Evolutionary conservation across 2,329 filamentous ascomycete species (phyloP).

Genomic region (Sarocladium kiliense): DNA sequence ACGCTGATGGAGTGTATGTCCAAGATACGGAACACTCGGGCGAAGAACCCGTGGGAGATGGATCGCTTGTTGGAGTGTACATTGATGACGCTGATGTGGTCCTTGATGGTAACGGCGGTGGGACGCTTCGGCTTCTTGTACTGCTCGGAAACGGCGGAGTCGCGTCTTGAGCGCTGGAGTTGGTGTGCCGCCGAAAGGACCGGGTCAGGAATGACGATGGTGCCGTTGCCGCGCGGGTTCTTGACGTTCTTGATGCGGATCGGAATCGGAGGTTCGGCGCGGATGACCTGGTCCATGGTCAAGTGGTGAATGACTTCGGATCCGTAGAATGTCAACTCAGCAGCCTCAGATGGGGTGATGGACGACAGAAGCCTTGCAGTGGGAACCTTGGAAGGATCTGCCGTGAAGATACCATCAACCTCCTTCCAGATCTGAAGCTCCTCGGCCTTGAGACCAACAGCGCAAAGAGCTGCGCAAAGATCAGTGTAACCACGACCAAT

Average conservation of each 20-base stretch:
- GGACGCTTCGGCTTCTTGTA: conserved; percentile 65
- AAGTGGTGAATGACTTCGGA: conserved; percentile 98
- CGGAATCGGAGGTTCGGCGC: conserved; percentile 70
- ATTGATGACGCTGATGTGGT: conserved; percentile 94
- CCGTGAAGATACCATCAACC: conserved; percentile 87
- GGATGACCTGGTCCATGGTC: conserved; percentile 95
- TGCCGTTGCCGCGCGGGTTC: conserved; percentile 74
- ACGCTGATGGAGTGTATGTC: conserved; percentile 84
- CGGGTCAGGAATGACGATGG: conserved; percentile 75
- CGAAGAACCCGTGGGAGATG: conserved; percentile 93
- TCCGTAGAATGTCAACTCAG: conserved; percentile 89
- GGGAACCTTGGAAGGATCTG: conserved; percentile 83
- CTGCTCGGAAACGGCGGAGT: conserved; percentile 26
- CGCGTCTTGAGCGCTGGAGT: conserved; percentile 44
- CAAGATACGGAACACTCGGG: conserved; percentile 86
- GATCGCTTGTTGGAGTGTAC: conserved; percentile 97
- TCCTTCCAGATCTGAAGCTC: conserved; percentile 99
- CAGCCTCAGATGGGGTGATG: conserved; percentile 91
- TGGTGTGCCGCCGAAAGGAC: conserved; percentile 49
- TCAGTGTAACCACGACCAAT: conserved; percentile 96
- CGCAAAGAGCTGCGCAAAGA: conserved; percentile 85
- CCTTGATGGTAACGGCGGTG: conserved; percentile 94
- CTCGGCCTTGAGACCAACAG: conserved; percentile 78
- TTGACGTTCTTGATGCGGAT: conserved; percentile 92
- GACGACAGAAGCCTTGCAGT: conserved; percentile 83